phyloP scores from a whole-genome alignment of 768 basidiomycete genomes.

The Rhodotorula kratochvilovae region DNA sequence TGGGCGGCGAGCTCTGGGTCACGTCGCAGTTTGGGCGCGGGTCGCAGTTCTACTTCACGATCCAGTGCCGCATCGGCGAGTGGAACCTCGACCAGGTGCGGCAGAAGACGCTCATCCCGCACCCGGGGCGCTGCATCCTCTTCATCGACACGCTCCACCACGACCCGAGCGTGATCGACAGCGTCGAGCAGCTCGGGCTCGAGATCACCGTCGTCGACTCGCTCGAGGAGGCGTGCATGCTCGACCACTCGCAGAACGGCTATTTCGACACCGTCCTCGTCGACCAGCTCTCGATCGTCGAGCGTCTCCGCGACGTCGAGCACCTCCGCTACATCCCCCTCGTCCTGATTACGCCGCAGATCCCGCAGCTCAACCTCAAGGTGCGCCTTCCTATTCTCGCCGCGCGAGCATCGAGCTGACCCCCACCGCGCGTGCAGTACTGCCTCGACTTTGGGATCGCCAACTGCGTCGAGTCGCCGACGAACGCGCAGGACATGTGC shows the following conservation, averaged over 20 bases:
- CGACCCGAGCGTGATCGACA: slow-evolving; percentile 69
- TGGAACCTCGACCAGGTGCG: slow-evolving; percentile 68
- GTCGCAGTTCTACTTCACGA: slow-evolving; percentile 93
- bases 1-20: slow-evolving; percentile 99
- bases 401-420: slow-evolving; percentile 49
- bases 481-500: slow-evolving; percentile 78
- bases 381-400: slow-evolving; percentile 51
- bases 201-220: slow-evolving; percentile 70
- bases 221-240: slow-evolving; percentile 61
- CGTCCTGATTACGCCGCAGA: slow-evolving; percentile 56
- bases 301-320: slow-evolving; percentile 80
- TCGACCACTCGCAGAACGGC: slow-evolving; percentile 53
- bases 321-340: slow-evolving; percentile 95
- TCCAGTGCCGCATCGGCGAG: slow-evolving; percentile 72
- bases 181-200: slow-evolving; percentile 73
- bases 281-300: slow-evolving; percentile 79
- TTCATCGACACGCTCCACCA: slow-evolving; percentile 75
- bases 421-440: slow-evolving; percentile 15
- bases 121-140: slow-evolving; percentile 79
- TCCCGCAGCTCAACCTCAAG: slow-evolving; percentile 43
- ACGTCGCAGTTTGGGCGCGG: slow-evolving; percentile 90
- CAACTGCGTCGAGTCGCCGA: slow-evolving; percentile 87
- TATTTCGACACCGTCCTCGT: slow-evolving; percentile 94
- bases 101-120: slow-evolving; percentile 69
- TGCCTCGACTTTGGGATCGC: slow-evolving; percentile 62